Evolutionary conservation across 2,329 filamentous ascomycete species (phyloP), one percentile per base, ranked within the genome.

Genomic region (Thelonectria olida): DNA sequence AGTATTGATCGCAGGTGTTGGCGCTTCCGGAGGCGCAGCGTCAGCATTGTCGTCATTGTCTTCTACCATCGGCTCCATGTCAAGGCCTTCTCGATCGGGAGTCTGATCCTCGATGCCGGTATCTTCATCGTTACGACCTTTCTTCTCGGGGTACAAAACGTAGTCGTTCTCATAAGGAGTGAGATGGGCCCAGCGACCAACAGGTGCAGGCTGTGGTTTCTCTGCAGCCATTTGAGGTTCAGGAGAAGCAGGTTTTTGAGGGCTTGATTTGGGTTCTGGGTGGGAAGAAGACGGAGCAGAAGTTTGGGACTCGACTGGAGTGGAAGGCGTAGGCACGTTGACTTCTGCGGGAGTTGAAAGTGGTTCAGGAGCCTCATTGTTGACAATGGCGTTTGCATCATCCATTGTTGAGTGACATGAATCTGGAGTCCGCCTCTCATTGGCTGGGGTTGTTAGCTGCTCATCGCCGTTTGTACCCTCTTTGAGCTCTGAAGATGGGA

Each of bases 101-200:
- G 70, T 71, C 23, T 66, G 64, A 23, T 78, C 75, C 7, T 77
- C 75, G 22, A 65, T 62, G 27, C 67, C 62, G 3, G 63, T 66
- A 19, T 77, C 76, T 17, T 77, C 76, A 7, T 77, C 74, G 15
- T 66, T 58, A 12, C 70, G 70, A 17, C 64, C 61, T 57, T 73
- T 78, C 62, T 71, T 78, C 55, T 80, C 79, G 1, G 80, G 80
- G 44, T 81, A 80, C 2, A 72, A 64, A 22, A 76, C 64, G 54
- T 71, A 78, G 58, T 81, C 78, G 15, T 74, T 76, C 27, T 76
- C 72, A 7, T 80, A 81, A 4, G 80, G 77, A 2, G 77, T 81
- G 8, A 82, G 70, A 39, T 79, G 66, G 19, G 77, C 69, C 75
- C 78, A 81, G 20, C 74, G 73, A 2, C 77, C 75, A 12, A 54